Base-by-base conservation (phyloP, 306 rosid genomes). In the Fragaria ananassa region DNA sequence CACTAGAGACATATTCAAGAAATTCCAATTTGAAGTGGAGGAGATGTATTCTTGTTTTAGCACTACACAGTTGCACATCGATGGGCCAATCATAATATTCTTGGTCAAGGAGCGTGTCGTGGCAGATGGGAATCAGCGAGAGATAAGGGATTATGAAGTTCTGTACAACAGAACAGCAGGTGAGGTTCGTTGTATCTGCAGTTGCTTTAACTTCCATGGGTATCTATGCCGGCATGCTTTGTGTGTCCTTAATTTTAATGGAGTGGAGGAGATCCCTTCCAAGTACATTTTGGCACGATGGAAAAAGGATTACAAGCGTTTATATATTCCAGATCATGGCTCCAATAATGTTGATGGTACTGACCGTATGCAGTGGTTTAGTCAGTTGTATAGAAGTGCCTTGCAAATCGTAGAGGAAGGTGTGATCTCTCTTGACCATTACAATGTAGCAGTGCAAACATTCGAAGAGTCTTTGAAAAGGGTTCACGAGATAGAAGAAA, bases 171-270 rank as follows among this genome's bases (percentile, higher is more conserved):
- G 95, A 81, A 49, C 93, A 6, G 93, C 85, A 0, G 90, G 91
- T 2, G 98, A 94, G 86, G 95, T 94, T 81, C 97, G 97, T 27
- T 94, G 98, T 83, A 90, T 94, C n/a, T 94, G 98, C 80, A 87
- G 96, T 62, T 89, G 95, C 87, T 94, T 92, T 68, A 90, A 89
- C 78, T 90, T 94, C 62, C 83, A 85, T 17, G 98, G 98, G 71
- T 94, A 94, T 74, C 81, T 94, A 68, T 94, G 98, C 67, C 89
- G 97, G 75, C 98, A 94, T 47, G 90, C 97, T 0, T 62, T 92
- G 44, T 92, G 96, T 60, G 96, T 84, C 77, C 98, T 94, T 76
- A 91, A 94, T 66, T 94, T 90, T 79, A 94, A 92, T 42, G 98
- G 97, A 61, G 98, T 90, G 74, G 98, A 94, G 77, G 97, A 94